Evolutionary conservation across 1,284 basidiomycete species (phyloP).

Genomic region (Papiliotrema terrestris): DNA sequence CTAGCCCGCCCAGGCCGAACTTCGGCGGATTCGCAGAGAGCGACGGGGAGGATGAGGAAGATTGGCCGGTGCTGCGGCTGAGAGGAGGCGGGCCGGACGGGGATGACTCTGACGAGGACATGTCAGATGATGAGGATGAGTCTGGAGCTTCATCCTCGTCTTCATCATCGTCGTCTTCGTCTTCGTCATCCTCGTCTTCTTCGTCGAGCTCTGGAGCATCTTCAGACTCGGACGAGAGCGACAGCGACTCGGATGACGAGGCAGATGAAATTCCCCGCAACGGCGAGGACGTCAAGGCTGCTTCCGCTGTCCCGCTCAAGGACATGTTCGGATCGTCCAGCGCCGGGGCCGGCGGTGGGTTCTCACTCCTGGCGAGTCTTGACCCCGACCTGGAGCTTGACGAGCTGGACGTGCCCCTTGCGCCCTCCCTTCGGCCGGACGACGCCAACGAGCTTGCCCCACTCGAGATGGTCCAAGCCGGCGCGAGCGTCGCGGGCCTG

Average conservation of each 20-base stretch:
- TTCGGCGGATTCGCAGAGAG: constrained; percentile 7
- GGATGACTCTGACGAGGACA: constrained; percentile 1
- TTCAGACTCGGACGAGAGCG: neutral
- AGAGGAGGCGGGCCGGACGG: constrained; percentile 10
- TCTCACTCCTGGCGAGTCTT: constrained; percentile 39
- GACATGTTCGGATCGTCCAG: constrained; percentile 33
- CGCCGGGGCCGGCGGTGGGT: constrained; percentile 14
- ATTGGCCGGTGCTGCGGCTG: constrained; percentile 6
- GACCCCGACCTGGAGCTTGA: constrained; percentile 43
- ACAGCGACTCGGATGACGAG: constrained; percentile 3
- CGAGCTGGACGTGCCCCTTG: constrained; percentile 39
- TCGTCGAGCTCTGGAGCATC: neutral
- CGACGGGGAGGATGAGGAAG: constrained; percentile 8
- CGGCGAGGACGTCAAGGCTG: constrained; percentile 3
- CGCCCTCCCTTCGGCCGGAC: constrained; percentile 10
- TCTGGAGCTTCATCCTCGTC: neutral
- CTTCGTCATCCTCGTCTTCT: neutral
- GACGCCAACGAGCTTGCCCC: constrained; percentile 11
- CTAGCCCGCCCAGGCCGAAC: neutral
- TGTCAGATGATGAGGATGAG: constrained; percentile 2
- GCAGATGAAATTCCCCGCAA: constrained; percentile 6
- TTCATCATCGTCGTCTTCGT: neutral
- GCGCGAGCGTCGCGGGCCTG: constrained; percentile 18
- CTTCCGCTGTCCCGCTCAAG: constrained; percentile 19
- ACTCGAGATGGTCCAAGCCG: constrained; percentile 17